These are phyloP conservation scores for Ascochyta koolunga DNA, from an alignment of 2,329 filamentous ascomycete species.

Conservation along the genomic window DNA sequence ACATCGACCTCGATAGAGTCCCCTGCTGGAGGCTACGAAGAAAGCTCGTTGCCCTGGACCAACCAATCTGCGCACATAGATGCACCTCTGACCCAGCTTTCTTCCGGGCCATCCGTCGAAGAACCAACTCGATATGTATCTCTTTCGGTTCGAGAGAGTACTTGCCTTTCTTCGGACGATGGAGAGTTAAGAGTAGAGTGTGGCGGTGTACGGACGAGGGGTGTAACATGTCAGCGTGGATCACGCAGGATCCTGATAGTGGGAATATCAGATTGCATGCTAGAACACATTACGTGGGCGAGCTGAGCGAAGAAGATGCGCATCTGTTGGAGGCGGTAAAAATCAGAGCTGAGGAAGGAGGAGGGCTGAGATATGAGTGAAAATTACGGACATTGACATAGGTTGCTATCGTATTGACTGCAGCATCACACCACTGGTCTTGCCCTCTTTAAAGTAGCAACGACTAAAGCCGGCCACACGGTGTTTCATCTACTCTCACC, in stretches of 20 bases:
- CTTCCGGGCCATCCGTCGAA: conserved; percentile 6
- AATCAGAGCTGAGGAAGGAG: conserved; percentile 4
- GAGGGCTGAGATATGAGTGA: not conserved
- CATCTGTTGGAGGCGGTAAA: conserved; percentile 2
- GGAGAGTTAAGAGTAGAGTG: not conserved
- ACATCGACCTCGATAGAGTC: conserved; percentile 7
- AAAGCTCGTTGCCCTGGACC: conserved; percentile 13
- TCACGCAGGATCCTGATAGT: conserved; percentile 7
- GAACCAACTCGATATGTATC: conserved; percentile 10
- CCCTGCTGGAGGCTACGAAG: conserved; percentile 10
- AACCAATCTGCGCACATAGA: conserved; percentile 11
- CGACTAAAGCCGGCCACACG: too few relatives aligned
- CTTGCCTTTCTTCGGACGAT: conserved; percentile 9
- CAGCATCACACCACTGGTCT: too few relatives aligned
- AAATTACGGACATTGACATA: not conserved
- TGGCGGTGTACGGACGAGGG: conserved; percentile 6
- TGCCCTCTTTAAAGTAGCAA: too few relatives aligned
- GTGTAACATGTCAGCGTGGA: conserved; percentile 11
- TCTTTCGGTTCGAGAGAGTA: conserved; percentile 11
- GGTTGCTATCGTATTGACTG: too few relatives aligned
- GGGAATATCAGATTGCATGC: conserved; percentile 7
- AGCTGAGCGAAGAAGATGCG: not conserved
- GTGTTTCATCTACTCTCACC: too few relatives aligned
- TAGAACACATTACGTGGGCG: conserved; percentile 1
- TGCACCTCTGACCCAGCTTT: conserved; percentile 12